A percentile compares a stretch with the other conserved stretches of the same genome.
Conservation (phyloP, 225 moss, liverwort and hornwort genomes). For the Thuidium tamariscinum region DNA sequence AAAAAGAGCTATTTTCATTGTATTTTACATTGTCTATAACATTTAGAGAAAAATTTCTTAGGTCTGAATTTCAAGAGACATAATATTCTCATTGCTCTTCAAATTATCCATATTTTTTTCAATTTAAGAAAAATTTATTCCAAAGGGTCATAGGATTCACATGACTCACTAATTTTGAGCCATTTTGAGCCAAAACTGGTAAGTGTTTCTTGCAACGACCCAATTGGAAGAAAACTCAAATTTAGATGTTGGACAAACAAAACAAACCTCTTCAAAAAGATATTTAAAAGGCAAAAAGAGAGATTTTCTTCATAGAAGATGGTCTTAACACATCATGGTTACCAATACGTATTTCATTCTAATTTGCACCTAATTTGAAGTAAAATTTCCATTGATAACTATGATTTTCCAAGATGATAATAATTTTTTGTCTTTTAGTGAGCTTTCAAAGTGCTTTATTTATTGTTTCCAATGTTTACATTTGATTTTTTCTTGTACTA, state of each 20-base stretch:
- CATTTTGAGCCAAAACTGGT: too few relatives aligned
- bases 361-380: background rate
- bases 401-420: fast-evolving
- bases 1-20: too few relatives aligned
- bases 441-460: background rate
- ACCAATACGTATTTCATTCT: background rate
- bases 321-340: fast-evolving
- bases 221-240: background rate
- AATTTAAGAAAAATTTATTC: too few relatives aligned
- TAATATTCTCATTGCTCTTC: too few relatives aligned
- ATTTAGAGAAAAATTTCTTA: too few relatives aligned
- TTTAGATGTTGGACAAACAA: background rate
- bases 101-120: too few relatives aligned
- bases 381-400: background rate
- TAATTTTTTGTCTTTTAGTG: fast-evolving
- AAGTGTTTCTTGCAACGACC: too few relatives aligned
- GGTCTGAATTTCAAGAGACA: too few relatives aligned
- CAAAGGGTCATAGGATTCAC: too few relatives aligned
- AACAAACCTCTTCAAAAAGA: background rate
- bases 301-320: too few relatives aligned
- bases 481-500: background rate
- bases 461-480: background rate
- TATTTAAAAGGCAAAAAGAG: background rate
- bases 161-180: too few relatives aligned
- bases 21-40: too few relatives aligned